phyloP scores from a whole-genome alignment of 768 basidiomycete species.

The Podaxis sp. region DNA sequence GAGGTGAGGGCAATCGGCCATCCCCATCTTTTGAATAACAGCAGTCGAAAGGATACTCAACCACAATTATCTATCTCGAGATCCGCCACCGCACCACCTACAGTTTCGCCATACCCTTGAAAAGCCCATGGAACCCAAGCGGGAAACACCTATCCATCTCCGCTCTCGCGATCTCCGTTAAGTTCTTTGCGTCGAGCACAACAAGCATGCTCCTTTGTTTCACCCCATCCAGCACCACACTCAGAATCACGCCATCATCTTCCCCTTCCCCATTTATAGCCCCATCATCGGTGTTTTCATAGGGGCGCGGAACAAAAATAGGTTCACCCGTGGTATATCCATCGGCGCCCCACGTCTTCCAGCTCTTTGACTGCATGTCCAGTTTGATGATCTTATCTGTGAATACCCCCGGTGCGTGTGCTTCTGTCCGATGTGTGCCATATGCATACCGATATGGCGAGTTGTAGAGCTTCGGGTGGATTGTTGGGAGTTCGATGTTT shows the following conservation, averaged over 20 bases:
- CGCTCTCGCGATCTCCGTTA: conserved; percentile 6
- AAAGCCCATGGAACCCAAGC: conserved; percentile 5
- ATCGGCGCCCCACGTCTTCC: conserved; percentile 4
- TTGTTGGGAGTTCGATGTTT: conserved; percentile 5
- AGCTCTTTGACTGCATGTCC: background rate
- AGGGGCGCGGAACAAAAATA: background rate
- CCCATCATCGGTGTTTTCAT: background rate
- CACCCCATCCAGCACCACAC: background rate
- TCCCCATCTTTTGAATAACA: too few species aligned
- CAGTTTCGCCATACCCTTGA: background rate
- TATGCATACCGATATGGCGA: conserved; percentile 3
- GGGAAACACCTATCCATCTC: conserved; percentile 9
- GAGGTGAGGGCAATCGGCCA: too few species aligned
- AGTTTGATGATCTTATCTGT: conserved; percentile 7
- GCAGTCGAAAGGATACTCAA: too few species aligned
- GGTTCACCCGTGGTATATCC: conserved; percentile 6
- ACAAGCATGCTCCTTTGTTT: conserved; percentile 8
- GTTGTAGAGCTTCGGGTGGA: background rate
- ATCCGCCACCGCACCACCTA: too few species aligned
- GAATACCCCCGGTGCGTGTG: conserved; percentile 2
- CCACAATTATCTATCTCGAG: too few species aligned
- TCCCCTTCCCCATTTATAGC: background rate
- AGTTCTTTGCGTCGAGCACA: conserved; percentile 5
- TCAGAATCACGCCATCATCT: conserved; percentile 5
- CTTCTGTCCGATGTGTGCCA: background rate